Conservation (phyloP, 164 flowering plant genomes). For the Vitis rupestris region DNA sequence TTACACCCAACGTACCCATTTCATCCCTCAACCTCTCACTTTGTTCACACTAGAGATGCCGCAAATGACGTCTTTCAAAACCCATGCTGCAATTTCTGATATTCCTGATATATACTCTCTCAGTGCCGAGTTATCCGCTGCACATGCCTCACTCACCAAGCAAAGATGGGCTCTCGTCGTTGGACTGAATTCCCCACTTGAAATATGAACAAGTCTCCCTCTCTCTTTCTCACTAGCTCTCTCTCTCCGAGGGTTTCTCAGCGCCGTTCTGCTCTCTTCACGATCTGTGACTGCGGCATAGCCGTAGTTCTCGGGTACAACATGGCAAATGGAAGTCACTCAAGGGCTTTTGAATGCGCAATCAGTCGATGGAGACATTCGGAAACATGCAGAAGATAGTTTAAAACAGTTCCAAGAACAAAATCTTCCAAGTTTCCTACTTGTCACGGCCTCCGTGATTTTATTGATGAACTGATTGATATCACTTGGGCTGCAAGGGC, state of each 20-base stretch:
- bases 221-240: constrained; percentile 3
- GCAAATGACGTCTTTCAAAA: too few relatives aligned
- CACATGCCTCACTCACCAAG: too few relatives aligned
- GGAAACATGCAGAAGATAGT: constrained; percentile 69
- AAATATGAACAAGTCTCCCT: neutral
- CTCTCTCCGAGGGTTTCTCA: constrained; percentile 24
- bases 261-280: constrained; percentile 11
- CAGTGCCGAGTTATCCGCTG: too few relatives aligned
- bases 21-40: too few relatives aligned
- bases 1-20: too few relatives aligned
- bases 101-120: too few relatives aligned
- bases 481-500: too few relatives aligned
- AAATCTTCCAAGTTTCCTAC: constrained; percentile 54
- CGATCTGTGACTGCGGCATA: constrained; percentile 10
- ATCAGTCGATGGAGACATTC: constrained; percentile 54
- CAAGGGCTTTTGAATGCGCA: constrained; percentile 67
- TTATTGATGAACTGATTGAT: too few relatives aligned
- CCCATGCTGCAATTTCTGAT: too few relatives aligned
- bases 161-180: too few relatives aligned
- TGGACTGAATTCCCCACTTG: too few relatives aligned
- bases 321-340: constrained; percentile 66
- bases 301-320: constrained; percentile 9
- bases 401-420: constrained; percentile 65
- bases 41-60: too few relatives aligned
- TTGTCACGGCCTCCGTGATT: neutral